phyloP scores from a whole-genome alignment of 2,329 filamentous ascomycete genomes.

The Leptographium procerum region DNA sequence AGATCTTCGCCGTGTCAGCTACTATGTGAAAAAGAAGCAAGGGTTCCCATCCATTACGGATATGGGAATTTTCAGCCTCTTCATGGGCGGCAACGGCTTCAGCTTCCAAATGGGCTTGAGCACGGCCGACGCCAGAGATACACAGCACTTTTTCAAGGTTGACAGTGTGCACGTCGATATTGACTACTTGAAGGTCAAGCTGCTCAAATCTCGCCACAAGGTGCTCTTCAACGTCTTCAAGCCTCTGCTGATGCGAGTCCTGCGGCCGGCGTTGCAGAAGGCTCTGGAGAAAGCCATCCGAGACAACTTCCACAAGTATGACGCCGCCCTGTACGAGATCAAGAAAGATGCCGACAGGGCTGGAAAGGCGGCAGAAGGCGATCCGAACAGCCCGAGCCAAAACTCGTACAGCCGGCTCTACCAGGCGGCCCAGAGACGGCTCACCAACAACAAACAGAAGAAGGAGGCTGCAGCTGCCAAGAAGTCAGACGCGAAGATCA shows the following conservation, averaged over 20 bases:
- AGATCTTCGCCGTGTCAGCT: conserved; percentile 82
- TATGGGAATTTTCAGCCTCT: conserved; percentile 77
- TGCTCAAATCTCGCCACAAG: conserved; percentile 95
- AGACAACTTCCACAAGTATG: conserved; percentile 66
- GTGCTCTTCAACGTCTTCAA: conserved; percentile 77
- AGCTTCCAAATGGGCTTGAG: conserved; percentile 86
- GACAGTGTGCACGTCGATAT: conserved; percentile 78
- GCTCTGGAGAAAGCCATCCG: conserved; percentile 81
- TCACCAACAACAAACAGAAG: conserved; percentile 65
- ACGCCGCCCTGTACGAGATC: conserved; percentile 61
- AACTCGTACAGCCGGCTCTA: conserved; percentile 85
- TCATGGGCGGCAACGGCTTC: conserved; percentile 77
- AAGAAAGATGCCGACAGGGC: conserved; percentile 74
- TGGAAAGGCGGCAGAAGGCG: conserved; percentile 49
- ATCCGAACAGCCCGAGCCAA: conserved; percentile 43
- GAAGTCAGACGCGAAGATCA: conserved; percentile 50
- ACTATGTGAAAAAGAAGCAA: conserved; percentile 89
- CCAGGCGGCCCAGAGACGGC: conserved; percentile 59
- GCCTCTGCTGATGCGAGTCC: conserved; percentile 70
- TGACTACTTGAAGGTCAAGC: conserved; percentile 72
- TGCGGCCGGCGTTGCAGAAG: conserved; percentile 78
- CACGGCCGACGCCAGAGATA: conserved; percentile 63
- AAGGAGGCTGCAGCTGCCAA: conserved; percentile 26
- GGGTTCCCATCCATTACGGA: conserved; percentile 85
- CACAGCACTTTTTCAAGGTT: conserved; percentile 84